Evolutionary conservation across 2,329 filamentous ascomycete genomes (phyloP).

Genomic region (Colletotrichum sp.): DNA sequence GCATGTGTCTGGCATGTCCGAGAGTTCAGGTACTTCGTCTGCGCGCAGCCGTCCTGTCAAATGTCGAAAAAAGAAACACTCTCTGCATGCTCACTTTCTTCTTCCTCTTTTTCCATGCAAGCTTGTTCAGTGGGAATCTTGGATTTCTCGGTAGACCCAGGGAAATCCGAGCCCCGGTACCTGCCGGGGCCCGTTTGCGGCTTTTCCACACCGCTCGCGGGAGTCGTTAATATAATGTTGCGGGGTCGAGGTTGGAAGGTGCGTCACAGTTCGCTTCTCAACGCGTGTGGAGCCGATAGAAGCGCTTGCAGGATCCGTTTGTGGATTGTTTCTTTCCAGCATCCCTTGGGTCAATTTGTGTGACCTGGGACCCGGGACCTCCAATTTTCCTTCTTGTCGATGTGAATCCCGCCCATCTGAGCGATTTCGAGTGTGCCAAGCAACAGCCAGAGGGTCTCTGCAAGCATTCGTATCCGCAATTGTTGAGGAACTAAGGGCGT

Average conservation of each 20-base stretch:
- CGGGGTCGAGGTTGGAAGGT: neutral
- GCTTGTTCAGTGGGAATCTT: slow-evolving; percentile 1
- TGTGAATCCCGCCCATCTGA: neutral
- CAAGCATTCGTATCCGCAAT: neutral
- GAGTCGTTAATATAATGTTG: neutral
- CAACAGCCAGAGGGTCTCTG: neutral
- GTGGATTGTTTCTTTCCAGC: neutral
- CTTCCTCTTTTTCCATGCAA: neutral
- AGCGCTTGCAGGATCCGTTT: neutral
- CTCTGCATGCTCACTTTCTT: neutral
- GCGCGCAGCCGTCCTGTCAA: neutral
- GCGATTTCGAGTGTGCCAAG: neutral
- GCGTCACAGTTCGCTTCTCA: neutral
- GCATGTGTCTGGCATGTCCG: neutral
- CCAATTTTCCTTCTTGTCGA: neutral
- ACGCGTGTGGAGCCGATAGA: neutral
- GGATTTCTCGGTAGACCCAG: neutral
- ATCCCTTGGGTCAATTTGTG: neutral
- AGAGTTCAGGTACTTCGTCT: neutral
- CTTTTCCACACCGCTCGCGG: neutral
- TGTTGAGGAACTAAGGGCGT: neutral
- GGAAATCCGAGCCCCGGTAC: neutral
- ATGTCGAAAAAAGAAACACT: neutral
- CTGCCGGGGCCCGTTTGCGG: neutral
- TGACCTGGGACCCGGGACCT: neutral